Base-by-base conservation (phyloP, 257 asterid species). In the Fraxinus pennsylvanica region DNA sequence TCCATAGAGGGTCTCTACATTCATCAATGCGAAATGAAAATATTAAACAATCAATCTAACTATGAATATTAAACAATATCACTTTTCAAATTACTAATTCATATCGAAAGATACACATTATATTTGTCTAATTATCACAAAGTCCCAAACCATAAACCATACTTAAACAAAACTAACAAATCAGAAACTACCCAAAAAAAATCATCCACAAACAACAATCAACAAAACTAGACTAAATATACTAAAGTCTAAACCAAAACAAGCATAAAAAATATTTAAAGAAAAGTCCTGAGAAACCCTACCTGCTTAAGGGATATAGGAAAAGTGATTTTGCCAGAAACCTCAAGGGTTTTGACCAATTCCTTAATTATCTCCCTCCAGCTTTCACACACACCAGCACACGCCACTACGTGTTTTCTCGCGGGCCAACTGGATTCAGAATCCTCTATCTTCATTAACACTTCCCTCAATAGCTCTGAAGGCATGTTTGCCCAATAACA, bases 341-440 rank as follows among this genome's bases (percentile, higher is more conserved):
- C 39, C 84, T 92, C 92, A 9, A 92, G 98, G 71, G 82, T 82
- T 67, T 77, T 76, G 0, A 92, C 97, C 33, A 91, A 61, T 83
- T 92, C 98, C 90, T 90, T 90, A 91, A 94, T 85, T 79, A 85
- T 83, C 72, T 92, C 89, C 83, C 98, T 91, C 98, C 97, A 94
- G 84, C 87, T 89, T 80, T 84, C 87, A 78, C 98, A 94, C 43
- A 94, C 98, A 12, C 98, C 96, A 0, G 97, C 97, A 84, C 96
- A 91, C 70, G 97, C 93, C 82, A 92, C 95, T 5, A 94, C 98
- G 78, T 85, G 88, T 76, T 87, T 91, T 79, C 98, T 94, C 33
- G 81, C 82, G 69, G 97, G 97, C 95, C 97, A 91, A 66, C 88
- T 86, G 0, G 88, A 75, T 76, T 87, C 97, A 15, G 87, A 82